phyloP scores from a whole-genome alignment of 352 stramenopile genomes.

The Pythium periplocum region DNA sequence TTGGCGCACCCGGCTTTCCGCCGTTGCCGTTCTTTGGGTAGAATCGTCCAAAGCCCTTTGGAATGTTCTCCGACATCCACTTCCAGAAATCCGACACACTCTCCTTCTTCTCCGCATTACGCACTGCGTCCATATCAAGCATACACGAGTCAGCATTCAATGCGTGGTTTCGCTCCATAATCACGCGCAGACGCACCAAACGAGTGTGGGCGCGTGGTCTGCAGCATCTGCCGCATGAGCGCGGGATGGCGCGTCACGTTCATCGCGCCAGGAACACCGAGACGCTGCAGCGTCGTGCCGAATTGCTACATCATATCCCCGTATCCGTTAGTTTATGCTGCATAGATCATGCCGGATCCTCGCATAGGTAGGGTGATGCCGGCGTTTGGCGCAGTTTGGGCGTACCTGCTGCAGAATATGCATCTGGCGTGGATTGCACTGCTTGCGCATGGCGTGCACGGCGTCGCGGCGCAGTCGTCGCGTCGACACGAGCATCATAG shows the following conservation, averaged over 20 bases:
- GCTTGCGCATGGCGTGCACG: slow-evolving; percentile 43
- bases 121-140: slow-evolving; percentile 21
- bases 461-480: slow-evolving; percentile 61
- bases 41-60: slow-evolving; percentile 76
- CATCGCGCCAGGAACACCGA: slow-evolving; percentile 31
- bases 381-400: neutral
- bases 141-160: slow-evolving; percentile 1
- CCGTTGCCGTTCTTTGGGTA: slow-evolving; percentile 69
- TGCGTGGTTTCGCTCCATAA: neutral
- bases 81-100: slow-evolving; percentile 59
- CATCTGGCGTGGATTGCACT: slow-evolving; percentile 46
- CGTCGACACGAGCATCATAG: slow-evolving; percentile 41
- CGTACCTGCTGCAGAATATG: slow-evolving; percentile 72
- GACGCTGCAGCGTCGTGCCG: slow-evolving; percentile 46
- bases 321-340: too few species aligned
- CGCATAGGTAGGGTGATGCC: too few species aligned
- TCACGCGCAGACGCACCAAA: slow-evolving; percentile 30
- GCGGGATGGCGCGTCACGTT: slow-evolving; percentile 31
- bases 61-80: slow-evolving; percentile 80
- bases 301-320: slow-evolving; percentile 43
- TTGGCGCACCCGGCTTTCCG: slow-evolving; percentile 42
- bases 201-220: slow-evolving; percentile 46
- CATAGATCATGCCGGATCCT: too few species aligned
- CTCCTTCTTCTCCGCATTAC: slow-evolving; percentile 32
- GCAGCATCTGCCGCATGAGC: slow-evolving; percentile 39